Conservation (phyloP, 768 basidiomycete genomes). For the Galerina marginata region DNA sequence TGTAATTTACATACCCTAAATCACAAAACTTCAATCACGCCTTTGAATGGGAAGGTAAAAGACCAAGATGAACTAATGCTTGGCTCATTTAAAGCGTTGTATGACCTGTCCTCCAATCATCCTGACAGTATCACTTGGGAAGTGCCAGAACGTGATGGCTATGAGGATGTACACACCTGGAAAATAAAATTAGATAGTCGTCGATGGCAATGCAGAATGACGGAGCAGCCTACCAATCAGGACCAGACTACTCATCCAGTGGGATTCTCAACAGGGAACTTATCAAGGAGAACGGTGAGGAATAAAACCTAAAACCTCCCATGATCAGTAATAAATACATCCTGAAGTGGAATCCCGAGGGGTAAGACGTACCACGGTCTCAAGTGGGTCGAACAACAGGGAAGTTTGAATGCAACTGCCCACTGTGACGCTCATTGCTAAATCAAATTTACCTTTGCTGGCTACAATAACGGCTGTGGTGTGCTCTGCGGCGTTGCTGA, state of each 20-base stretch:
- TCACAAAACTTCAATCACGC: too few species aligned
- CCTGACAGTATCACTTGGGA: slow-evolving; percentile 38
- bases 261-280: slow-evolving; percentile 51
- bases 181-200: background rate
- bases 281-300: slow-evolving; percentile 46
- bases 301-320: slow-evolving; percentile 37
- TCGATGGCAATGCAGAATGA: background rate
- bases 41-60: too few species aligned
- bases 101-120: slow-evolving; percentile 39
- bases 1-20: too few species aligned
- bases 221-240: slow-evolving; percentile 36
- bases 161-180: slow-evolving; percentile 41
- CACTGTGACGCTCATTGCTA: slow-evolving; percentile 49
- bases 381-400: slow-evolving; percentile 44
- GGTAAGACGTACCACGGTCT: slow-evolving; percentile 38
- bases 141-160: slow-evolving; percentile 45
- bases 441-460: slow-evolving; percentile 46
- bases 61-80: too few species aligned
- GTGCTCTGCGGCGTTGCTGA: slow-evolving; percentile 48
- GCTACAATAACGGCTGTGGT: slow-evolving; percentile 48
- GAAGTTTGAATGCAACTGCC: slow-evolving; percentile 51
- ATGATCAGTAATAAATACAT: background rate
- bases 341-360: background rate
- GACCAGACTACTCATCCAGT: slow-evolving; percentile 51
- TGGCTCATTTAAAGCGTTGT: slow-evolving; percentile 24